Evolutionary conservation across 208 protist species (phyloP), one percentile per base, ranked within the genome.

Genomic region (Trypanosoma scelopori): DNA sequence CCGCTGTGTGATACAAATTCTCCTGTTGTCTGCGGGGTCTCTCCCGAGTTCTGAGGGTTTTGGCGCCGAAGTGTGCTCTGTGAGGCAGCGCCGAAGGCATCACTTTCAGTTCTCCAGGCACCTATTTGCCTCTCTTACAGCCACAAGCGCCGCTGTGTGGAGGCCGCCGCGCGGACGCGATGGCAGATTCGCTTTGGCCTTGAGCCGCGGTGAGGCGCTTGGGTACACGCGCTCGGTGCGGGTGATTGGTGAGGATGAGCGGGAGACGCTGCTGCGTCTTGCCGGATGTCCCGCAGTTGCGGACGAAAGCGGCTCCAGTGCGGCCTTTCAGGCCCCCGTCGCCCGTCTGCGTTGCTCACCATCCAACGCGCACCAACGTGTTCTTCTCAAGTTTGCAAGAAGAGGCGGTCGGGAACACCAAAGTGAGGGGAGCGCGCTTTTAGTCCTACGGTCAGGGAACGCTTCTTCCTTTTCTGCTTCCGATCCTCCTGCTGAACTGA

Each of bases 261-360:
- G 85, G 30, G 56, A 58, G 1, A 66, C 58, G n/a, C 68, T 92
- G 51, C 61, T 85, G 39, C 72, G 69, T 28, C 71, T 87, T 23
- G 51, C 84, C 27, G 82, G 82, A 25, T 69, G 74, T 23, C 62
- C 77, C n/a, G 73, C 68, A 18, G 82, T 79, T 63, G 64, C 78
- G 1, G 41, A 66, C 22, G 78, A 82, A 56, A 81, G 71, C 62
- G 55, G 59, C 18, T 30, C 43, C n/a, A 62, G 68, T 4, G 32
- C 7, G 55, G 13, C 25, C 18, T 69, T 48, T 41, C 47, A 56
- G 22, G 20, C 46, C 20, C 43, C 20, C 18, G 48, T 50, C 28
- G 65, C 28, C 3, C 60, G 42, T 25, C 37, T 64, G 30, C 46
- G 46, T 42, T 80, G 69, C 9, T 81, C 65, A 5, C 43, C 58